Evolutionary conservation across 805 yeast species (phyloP).

Genomic region (Metschnikowia henanensis): DNA sequence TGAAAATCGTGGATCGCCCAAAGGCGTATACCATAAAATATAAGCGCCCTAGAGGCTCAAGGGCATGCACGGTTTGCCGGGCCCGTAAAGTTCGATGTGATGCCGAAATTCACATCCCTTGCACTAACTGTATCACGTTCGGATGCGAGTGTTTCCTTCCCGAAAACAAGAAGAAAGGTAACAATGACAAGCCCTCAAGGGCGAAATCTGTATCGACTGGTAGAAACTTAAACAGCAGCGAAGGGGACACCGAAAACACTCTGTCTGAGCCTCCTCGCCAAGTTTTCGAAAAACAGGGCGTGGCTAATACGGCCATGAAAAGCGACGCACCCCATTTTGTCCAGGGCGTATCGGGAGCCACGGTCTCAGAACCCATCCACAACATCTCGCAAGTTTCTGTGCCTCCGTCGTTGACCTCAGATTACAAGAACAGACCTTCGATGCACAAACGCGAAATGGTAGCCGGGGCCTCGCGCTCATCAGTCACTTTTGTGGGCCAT

Average conservation of each 20-base stretch:
- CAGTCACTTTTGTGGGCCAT: constrained; percentile 53
- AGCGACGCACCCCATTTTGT: not conserved
- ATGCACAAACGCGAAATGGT: constrained; percentile 36
- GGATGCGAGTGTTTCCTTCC: constrained; percentile 73
- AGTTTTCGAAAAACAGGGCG: too few relatives aligned
- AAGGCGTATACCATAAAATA: constrained; percentile 45
- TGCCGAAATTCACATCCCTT: constrained; percentile 52
- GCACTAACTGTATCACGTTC: constrained; percentile 69
- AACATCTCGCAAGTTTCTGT: constrained; percentile 42
- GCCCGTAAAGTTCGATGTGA: constrained; percentile 81
- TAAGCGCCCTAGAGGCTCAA: constrained; percentile 59
- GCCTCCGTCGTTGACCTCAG: constrained; percentile 45
- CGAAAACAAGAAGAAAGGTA: constrained; percentile 49
- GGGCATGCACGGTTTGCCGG: constrained; percentile 80
- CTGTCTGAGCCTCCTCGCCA: too few relatives aligned
- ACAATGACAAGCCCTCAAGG: constrained; percentile 16
- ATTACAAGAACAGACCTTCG: constrained; percentile 39
- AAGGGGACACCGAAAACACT: not conserved
- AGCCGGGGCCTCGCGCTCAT: constrained; percentile 21
- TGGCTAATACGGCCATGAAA: not conserved
- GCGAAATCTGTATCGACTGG: not conserved
- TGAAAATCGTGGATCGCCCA: constrained; percentile 1
- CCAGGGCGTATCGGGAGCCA: not conserved
- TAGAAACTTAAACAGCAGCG: not conserved
- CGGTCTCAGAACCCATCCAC: constrained; percentile 34